Evolutionary conservation across 1,284 basidiomycete species (phyloP).

Genomic region (Stygiomarasmius scandens): DNA sequence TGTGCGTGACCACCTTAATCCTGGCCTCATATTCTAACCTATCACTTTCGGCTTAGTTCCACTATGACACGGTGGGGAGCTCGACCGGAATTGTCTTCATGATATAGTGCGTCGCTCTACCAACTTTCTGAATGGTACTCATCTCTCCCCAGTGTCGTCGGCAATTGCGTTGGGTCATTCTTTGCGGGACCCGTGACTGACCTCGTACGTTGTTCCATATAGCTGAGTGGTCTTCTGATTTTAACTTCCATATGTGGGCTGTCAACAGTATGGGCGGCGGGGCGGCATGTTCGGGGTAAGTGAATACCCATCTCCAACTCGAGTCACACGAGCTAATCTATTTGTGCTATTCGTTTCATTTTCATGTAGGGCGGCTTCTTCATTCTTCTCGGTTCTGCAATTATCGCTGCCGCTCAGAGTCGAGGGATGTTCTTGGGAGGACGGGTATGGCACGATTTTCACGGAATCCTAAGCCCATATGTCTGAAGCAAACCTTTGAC

Average conservation of each 20-base stretch:
- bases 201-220: conserved; percentile 14
- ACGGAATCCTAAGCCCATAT: no score
- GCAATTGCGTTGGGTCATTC: conserved; percentile 29
- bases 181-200: conserved; percentile 30
- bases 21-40: background rate
- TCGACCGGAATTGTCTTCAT: conserved; percentile 28
- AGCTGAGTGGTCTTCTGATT: background rate
- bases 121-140: background rate
- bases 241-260: no score
- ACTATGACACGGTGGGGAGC: conserved; percentile 21
- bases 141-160: conserved; percentile 20
- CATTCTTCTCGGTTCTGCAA: conserved; percentile 27
- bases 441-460: conserved; percentile 19
- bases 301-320: background rate
- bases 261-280: conserved; percentile 27
- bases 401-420: conserved; percentile 25
- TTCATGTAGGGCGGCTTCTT: conserved; percentile 25
- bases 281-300: conserved; percentile 29
- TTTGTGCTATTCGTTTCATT: no score
- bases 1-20: conserved; percentile 12
- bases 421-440: conserved; percentile 26
- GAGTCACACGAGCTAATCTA: no score
- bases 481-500: background rate
- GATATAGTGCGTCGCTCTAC: conserved; percentile 21
- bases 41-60: conserved; percentile 15